Base-by-base conservation (phyloP, 176 grass and related monocot species). In the Cymbopogon citratus region DNA sequence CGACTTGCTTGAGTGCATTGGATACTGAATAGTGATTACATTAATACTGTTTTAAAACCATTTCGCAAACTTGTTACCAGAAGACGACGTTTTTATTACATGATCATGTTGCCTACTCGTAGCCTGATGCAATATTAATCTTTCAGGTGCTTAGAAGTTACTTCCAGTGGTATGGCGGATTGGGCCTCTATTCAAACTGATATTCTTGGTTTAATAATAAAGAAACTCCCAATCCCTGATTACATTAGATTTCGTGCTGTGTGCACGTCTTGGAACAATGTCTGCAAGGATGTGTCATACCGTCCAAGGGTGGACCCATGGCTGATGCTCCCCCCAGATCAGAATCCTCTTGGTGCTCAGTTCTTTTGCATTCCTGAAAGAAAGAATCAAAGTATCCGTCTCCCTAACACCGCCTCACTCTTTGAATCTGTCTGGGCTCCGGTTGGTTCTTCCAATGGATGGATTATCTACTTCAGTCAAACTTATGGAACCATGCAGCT, bases 151-250 rank as follows among this genome's bases (percentile, higher is more conserved):
- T 2, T 36, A 29, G 48, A 74, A 68, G 68, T 19, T 67, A 61
- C 59, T 78, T 82, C 83, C 6, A 35, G 51, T n/a, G 12, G 66
- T 12, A 90, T 90, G 83, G 67, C 60, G 21, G 83, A 90, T 81
- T 90, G 88, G 88, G 36, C 88, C 46, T 8, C 67, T 78, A 46
- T 90, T 61, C 88, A 85, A 40, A 86, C 66, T 71, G 87, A 90
- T 71, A 78, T 86, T 60, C 33, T 82, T 68, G 79, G 87, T 78
- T 36, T 60, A 67, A 86, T 90, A 66, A 59, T 90, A 86, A 77
- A 46, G 79, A 90, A 86, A 79, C 87, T 90, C 59, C 10, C 66
- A 61, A 44, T 90, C n/a, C 83, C 87, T 86, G 83, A 90, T 62
- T 90, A 90, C 48, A 35, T 89, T 34, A 80, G 87, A 65, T 85